Evolutionary conservation across 1,284 basidiomycete genomes (phyloP), one percentile per base, ranked within the genome.

Genomic region (Xerocomus nothofagi): DNA sequence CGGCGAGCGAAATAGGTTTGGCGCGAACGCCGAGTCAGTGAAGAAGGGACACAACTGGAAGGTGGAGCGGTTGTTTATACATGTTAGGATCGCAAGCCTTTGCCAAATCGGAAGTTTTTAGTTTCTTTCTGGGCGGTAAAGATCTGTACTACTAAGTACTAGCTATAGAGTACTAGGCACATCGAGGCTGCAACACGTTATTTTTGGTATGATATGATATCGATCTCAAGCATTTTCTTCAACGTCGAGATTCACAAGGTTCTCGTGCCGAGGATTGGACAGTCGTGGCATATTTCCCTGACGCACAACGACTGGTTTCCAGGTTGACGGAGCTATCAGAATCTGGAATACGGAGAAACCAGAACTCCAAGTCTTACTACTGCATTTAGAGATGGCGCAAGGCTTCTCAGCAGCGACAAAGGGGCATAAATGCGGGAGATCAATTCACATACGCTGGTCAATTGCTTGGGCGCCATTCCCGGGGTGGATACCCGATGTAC

Each of bases 31-130:
- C n/a, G n/a, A n/a, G n/a, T 24, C 4, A n/a, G 12, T n/a, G 23
- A 31, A 36, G 14, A 20, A 52, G n/a, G 6, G 27, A 15, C 10
- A 4, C 21, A 10, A n/a, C n/a, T n/a, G n/a, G n/a, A n/a, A 23
- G 30, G 30, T 34, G 10, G 3, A 26, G 36, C 3, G 34, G 57
- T 60, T 64, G 47, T 61, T 61, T 61, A 49, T 34, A 31, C 14
- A 12, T 60, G 56, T 60, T 63, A 56, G 6, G 51, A 56, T 58
- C 42, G 18, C 29, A 59, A 47, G 57, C 26, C 15, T 23, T 36
- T 47, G 39, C 31, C 37, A 20, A 21, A 0, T 24, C 6, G 23
- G 4, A 24, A 24, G 23, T 24, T 24, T 24, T 4, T 24, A 24
- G 23, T 24, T 24, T 24, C 23, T 24, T 24, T 24, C 23, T n/a